Evolutionary conservation across 164 flowering plant genomes (phyloP).

Genomic region (Annona cherimola): DNA sequence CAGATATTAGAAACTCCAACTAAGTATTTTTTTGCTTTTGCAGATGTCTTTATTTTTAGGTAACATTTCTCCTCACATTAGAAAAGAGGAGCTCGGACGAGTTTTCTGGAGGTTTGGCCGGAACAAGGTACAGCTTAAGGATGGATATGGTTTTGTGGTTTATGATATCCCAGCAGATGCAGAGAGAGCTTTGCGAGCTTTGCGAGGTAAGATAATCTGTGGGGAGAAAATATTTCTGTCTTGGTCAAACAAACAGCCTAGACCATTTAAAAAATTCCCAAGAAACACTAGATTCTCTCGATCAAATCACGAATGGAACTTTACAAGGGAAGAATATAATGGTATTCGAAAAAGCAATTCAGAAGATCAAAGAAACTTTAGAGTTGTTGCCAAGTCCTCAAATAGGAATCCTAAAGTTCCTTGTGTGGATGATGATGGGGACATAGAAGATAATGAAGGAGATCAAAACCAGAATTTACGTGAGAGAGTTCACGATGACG

Average conservation of each 20-base stretch:
- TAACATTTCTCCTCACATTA: constrained; percentile 36
- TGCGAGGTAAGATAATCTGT: constrained; percentile 37
- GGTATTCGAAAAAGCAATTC: constrained; percentile 16
- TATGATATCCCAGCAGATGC: constrained; percentile 41
- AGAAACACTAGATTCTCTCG: constrained; percentile 19
- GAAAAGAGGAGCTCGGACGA: constrained; percentile 33
- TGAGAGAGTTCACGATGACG: constrained; percentile 17
- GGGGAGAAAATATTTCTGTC: constrained; percentile 38
- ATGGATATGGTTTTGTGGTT: constrained; percentile 48
- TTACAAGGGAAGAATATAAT: constrained; percentile 13
- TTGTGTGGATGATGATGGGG: constrained; percentile 9
- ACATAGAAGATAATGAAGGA: constrained; percentile 13
- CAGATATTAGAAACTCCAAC: background rate
- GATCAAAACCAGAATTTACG: constrained; percentile 13
- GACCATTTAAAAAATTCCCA: constrained; percentile 15
- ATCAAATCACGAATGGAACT: constrained; percentile 15
- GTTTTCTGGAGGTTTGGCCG: constrained; percentile 44
- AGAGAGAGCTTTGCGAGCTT: constrained; percentile 39
- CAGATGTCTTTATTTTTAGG: constrained; percentile 61
- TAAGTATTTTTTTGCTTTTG: constrained; percentile 4
- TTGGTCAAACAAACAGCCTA: constrained; percentile 55
- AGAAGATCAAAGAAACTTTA: constrained; percentile 16
- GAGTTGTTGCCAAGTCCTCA: constrained; percentile 8
- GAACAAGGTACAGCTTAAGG: constrained; percentile 35
- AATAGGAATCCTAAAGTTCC: constrained; percentile 10